Conservation (phyloP, 257 asterid genomes). For the Haberlea rhodopensis region DNA sequence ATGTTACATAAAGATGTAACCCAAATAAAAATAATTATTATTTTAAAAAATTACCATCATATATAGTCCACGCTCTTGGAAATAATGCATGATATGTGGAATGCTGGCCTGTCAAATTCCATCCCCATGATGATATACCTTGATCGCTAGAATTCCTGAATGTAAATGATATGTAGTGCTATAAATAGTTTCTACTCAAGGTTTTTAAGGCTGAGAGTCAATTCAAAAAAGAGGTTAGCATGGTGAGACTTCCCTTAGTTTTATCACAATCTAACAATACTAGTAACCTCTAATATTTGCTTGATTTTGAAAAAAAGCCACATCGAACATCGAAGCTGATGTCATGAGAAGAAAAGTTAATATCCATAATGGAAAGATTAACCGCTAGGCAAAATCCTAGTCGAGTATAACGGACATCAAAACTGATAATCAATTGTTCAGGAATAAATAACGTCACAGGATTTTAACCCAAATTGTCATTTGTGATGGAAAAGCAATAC, state of each 20-base stretch:
- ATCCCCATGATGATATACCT: conserved; percentile 98
- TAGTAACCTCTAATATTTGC: too few relatives aligned
- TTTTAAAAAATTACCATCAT: conserved; percentile 62
- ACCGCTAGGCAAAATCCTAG: too few relatives aligned
- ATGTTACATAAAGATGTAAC: conserved; percentile 13
- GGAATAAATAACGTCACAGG: too few relatives aligned
- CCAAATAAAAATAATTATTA: conserved; percentile 18
- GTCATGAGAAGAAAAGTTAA: too few relatives aligned
- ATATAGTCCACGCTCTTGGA: conserved; percentile 97
- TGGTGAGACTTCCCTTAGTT: neutral
- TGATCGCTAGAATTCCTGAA: conserved; percentile 79
- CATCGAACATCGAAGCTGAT: too few relatives aligned
- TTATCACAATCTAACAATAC: neutral
- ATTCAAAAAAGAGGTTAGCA: neutral
- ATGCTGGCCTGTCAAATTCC: conserved; percentile 95
- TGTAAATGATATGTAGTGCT: conserved; percentile 2
- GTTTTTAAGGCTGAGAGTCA: neutral
- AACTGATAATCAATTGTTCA: too few relatives aligned
- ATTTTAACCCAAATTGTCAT: too few relatives aligned
- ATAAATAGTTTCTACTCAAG: neutral
- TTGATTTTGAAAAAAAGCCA: too few relatives aligned
- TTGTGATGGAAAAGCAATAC: too few relatives aligned
- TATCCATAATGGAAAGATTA: neutral
- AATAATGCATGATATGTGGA: conserved; percentile 96
- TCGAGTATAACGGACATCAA: too few relatives aligned